phyloP scores from a whole-genome alignment of 2,329 filamentous ascomycete species.

The Cladophialophora exuberans region DNA sequence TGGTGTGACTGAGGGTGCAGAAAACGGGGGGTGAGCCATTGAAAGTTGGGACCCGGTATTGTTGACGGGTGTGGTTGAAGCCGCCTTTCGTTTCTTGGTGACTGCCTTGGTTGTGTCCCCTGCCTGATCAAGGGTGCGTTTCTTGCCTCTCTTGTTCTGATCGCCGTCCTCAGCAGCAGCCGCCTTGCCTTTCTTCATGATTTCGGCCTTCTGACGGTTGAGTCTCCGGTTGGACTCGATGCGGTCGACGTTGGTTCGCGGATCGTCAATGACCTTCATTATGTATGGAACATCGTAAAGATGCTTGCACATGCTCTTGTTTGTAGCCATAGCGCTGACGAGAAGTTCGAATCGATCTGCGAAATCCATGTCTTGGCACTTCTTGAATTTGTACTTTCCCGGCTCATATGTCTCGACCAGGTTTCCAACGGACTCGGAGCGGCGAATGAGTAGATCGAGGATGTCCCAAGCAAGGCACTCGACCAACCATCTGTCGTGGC shows the following conservation, averaged over 20 bases:
- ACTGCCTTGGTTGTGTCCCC: too few species aligned
- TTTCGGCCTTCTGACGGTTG: slow-evolving; percentile 39
- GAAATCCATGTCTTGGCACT: slow-evolving; percentile 29
- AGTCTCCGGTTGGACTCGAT: slow-evolving; percentile 40
- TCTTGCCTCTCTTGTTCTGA: slow-evolving; percentile 15
- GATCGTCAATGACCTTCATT: slow-evolving; percentile 43
- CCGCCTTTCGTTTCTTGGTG: too few species aligned
- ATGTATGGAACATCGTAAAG: slow-evolving; percentile 41
- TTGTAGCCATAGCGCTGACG: slow-evolving; percentile 26
- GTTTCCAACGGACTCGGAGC: slow-evolving; percentile 32
- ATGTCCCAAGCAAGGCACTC: slow-evolving; percentile 41
- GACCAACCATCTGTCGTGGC: slow-evolving; percentile 34
- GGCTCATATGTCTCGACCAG: slow-evolving; percentile 34
- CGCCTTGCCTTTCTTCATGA: slow-evolving; percentile 40
- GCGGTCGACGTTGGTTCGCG: slow-evolving; percentile 35
- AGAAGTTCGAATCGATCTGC: slow-evolving; percentile 31
- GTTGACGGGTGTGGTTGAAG: too few species aligned
- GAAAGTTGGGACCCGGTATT: too few species aligned
- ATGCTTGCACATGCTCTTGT: slow-evolving; percentile 47
- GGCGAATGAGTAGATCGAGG: slow-evolving; percentile 35
- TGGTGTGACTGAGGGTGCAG: not conserved
- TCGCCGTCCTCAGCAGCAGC: slow-evolving; percentile 26
- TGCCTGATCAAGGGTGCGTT: too few species aligned
- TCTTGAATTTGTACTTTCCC: slow-evolving; percentile 30
- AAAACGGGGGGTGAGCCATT: not conserved